A percentile compares a stretch with the other conserved stretches of the same genome.
Conservation (phyloP, 352 stramenopile genomes). For the Phytophthora hybrid region DNA sequence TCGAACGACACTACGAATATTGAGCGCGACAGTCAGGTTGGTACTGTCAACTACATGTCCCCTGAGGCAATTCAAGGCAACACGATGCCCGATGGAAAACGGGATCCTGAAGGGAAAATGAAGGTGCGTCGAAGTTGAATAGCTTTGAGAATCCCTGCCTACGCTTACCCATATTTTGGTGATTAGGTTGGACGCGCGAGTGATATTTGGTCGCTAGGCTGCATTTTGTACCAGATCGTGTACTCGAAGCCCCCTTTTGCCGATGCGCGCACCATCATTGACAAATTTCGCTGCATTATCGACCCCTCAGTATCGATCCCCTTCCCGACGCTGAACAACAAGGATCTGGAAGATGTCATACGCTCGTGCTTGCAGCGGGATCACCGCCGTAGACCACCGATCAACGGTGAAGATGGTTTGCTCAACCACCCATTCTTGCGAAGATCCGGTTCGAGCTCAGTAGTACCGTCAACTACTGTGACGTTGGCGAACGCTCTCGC, state of each 20-base stretch:
- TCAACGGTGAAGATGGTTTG: slow-evolving; percentile 80
- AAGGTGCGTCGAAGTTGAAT: slow-evolving; percentile 44
- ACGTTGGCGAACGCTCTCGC: slow-evolving; percentile 56
- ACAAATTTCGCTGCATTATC: slow-evolving; percentile 97
- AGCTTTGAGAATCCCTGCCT: background rate
- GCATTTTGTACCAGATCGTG: slow-evolving; percentile 98
- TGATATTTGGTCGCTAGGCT: slow-evolving; percentile 97
- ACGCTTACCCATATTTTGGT: background rate
- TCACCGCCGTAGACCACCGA: slow-evolving; percentile 77
- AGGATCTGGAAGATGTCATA: slow-evolving; percentile 89
- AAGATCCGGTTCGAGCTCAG: slow-evolving; percentile 35
- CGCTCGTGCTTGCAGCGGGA: slow-evolving; percentile 87
- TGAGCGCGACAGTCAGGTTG: slow-evolving; percentile 95
- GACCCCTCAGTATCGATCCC: slow-evolving; percentile 93
- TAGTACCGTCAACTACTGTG: slow-evolving; percentile 39
- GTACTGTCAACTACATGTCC: slow-evolving; percentile 98
- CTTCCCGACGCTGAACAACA: slow-evolving; percentile 86
- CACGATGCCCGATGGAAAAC: slow-evolving; percentile 52
- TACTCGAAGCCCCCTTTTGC: slow-evolving; percentile 96
- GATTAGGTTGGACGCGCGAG: slow-evolving; percentile 87
- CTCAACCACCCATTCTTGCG: slow-evolving; percentile 88
- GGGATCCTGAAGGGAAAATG: slow-evolving; percentile 78
- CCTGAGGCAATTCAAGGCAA: slow-evolving; percentile 91
- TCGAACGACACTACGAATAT: slow-evolving; percentile 98
- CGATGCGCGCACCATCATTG: slow-evolving; percentile 93